Evolutionary conservation across 2,329 filamentous ascomycete species (phyloP).

Genomic region (Penicillium sp.): DNA sequence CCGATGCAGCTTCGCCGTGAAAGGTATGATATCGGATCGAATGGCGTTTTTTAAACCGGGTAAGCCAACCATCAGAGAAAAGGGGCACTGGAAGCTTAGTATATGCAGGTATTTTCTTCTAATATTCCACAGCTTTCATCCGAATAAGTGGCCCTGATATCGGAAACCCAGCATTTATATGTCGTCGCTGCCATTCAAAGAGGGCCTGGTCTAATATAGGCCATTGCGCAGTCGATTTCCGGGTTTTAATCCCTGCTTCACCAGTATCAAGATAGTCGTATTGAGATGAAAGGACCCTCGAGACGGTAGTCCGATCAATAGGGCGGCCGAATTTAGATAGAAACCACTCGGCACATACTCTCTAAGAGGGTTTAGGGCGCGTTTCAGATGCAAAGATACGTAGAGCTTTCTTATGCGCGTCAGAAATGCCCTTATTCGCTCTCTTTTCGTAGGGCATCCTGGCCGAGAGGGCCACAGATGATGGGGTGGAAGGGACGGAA

Average conservation of each 20-base stretch:
- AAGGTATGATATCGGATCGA: neutral
- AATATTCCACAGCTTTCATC: neutral
- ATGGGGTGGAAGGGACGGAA: too few species aligned
- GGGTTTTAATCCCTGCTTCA: neutral
- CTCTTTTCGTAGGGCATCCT: neutral
- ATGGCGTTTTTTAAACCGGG: too few species aligned
- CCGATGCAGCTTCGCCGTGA: neutral
- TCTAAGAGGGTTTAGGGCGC: neutral
- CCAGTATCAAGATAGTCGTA: conserved; percentile 2
- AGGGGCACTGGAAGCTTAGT: neutral
- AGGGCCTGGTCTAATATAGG: neutral
- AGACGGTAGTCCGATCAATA: conserved; percentile 2
- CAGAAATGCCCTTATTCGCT: neutral
- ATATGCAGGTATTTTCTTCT: conserved; percentile 1
- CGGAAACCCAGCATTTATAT: neutral
- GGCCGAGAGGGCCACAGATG: too few species aligned
- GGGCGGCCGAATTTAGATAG: neutral
- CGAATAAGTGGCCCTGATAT: neutral
- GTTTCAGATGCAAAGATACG: neutral
- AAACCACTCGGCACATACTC: conserved; percentile 5
- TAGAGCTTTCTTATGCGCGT: conserved; percentile 2
- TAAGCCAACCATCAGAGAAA: too few species aligned
- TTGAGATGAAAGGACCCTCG: neutral
- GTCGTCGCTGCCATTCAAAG: neutral
- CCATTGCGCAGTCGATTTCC: neutral